phyloP scores from a whole-genome alignment of 768 basidiomycete genomes.

The Lactarius indigo region DNA sequence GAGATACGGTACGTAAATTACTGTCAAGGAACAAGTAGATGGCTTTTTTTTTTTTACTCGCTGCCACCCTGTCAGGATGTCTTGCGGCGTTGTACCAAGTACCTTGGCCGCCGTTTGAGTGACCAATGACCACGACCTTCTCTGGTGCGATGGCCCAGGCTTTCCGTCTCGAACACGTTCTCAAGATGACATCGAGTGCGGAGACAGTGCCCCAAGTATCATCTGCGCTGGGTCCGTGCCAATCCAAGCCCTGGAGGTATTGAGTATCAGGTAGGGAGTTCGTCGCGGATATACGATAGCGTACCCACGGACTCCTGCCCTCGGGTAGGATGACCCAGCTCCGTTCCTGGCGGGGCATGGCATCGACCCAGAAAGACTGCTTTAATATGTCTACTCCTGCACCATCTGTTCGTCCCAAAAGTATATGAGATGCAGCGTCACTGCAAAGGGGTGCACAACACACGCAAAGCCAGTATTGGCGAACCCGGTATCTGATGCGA shows the following conservation, averaged over 20 bases:
- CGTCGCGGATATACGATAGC: constrained; percentile 11
- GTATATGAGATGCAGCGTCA: not conserved
- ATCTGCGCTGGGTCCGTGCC: constrained; percentile 79
- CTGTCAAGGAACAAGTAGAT: constrained; percentile 6
- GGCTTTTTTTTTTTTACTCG: constrained; percentile 40
- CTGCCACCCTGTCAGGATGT: constrained; percentile 72
- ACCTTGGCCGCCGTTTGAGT: constrained; percentile 93
- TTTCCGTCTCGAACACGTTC: constrained; percentile 36
- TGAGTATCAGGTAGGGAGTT: not conserved
- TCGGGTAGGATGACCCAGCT: constrained; percentile 81
- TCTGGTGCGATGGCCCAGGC: constrained; percentile 38
- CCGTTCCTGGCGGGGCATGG: constrained; percentile 52
- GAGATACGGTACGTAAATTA: not conserved
- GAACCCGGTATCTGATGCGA: constrained; percentile 33
- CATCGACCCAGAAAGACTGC: constrained; percentile 56
- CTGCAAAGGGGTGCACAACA: constrained; percentile 34
- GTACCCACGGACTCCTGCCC: constrained; percentile 83
- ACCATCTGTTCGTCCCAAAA: constrained; percentile 54
- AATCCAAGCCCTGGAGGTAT: constrained; percentile 70
- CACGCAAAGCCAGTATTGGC: constrained; percentile 60
- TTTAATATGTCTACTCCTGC: constrained; percentile 74
- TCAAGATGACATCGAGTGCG: constrained; percentile 50
- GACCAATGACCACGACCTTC: constrained; percentile 70
- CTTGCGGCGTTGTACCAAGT: constrained; percentile 75
- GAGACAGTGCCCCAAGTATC: constrained; percentile 67